Base-by-base conservation (phyloP, 306 rosid species). In the Geum urbanum region DNA sequence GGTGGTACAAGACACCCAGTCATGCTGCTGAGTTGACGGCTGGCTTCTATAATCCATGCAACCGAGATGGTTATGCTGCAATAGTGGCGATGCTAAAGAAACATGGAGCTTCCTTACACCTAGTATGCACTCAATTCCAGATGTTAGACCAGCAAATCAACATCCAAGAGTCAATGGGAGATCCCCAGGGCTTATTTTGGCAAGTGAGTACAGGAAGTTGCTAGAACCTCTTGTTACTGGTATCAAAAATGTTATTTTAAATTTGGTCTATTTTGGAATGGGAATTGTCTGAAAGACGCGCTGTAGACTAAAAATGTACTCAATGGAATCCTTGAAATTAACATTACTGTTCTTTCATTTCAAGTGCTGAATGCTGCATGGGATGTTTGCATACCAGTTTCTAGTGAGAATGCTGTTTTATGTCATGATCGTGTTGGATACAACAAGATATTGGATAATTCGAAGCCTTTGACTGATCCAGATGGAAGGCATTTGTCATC, bases 11-110 rank as follows among this genome's bases (percentile, higher is more conserved):
- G 85, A 91, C 95, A 47, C 83, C 85, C 20, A 94, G 96, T 73
- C 99, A 94, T 74, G 96, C 96, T 49, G 87, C 99, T 72, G 99
- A 94, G 76, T 79, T 94, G 84, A 84, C 97, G 65, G 89, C 99
- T 48, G 99, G 99, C 73, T 89, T 85, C 78, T 87, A 87, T 76
- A 94, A 94, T 80, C 77, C 97, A 51, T 81, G 95, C 87, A 94
- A 94, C 67, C 96, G 99, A 18, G 99, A 94, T 67, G 99, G 99
- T 51, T 94, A 94, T 83, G 79, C 89, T 62, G 81, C 95, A 68
- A 84, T 91, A 18, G 46, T 82, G 83, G 52, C 80, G 20, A 94
- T 89, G 97, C 76, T 91, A 73, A 88, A 84, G 80, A 86, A 80
- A 74, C 86, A 87, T 60, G 89, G 86, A 63, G 87, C 91, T 72